Evolutionary conservation across 208 protist genomes (phyloP), one percentile per base, ranked within the genome.

Genomic region (Wallacemonas sp.): DNA sequence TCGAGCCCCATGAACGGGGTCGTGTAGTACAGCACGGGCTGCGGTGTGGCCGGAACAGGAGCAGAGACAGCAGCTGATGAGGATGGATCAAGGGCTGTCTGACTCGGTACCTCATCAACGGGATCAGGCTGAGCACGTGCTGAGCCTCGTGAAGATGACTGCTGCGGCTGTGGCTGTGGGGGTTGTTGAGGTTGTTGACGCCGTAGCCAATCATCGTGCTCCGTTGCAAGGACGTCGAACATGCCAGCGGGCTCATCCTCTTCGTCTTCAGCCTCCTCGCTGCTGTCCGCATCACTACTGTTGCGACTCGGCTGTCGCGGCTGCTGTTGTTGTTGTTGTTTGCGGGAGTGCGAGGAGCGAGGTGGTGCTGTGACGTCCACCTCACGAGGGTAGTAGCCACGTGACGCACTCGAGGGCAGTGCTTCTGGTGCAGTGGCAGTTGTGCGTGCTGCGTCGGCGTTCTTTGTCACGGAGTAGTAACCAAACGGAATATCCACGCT

Each of bases 21-120:
- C 0, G 39, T 49, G 57, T 73, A 74, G 46, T 58, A 38, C 4
- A 80, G 43, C 21, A 75, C 43, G 23, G 67, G 52, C 52, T 58
- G 52, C 32, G 52, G 52, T n/a, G 14, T 21, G 44, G 44, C 44
- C 6, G 44, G 19, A 6, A 17, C 9, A 23, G 44, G 44, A 49
- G 44, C 4, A 23, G 44, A 23, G 9, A 14, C 9, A 26, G n/a
- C n/a, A n/a, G n/a, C n/a, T n/a, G n/a, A n/a, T n/a, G n/a, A n/a
- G n/a, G n/a, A n/a, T n/a, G n/a, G n/a, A n/a, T n/a, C n/a, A n/a
- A n/a, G n/a, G n/a, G n/a, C n/a, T n/a, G n/a, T n/a, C n/a, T n/a
- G n/a, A n/a, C n/a, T n/a, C n/a, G n/a, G n/a, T n/a, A n/a, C n/a
- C n/a, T n/a, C n/a, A n/a, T n/a, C n/a, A n/a, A n/a, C n/a, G n/a